Evolutionary conservation across 768 basidiomycete species (phyloP).

Genomic region (Kwoniella shandongensis): DNA sequence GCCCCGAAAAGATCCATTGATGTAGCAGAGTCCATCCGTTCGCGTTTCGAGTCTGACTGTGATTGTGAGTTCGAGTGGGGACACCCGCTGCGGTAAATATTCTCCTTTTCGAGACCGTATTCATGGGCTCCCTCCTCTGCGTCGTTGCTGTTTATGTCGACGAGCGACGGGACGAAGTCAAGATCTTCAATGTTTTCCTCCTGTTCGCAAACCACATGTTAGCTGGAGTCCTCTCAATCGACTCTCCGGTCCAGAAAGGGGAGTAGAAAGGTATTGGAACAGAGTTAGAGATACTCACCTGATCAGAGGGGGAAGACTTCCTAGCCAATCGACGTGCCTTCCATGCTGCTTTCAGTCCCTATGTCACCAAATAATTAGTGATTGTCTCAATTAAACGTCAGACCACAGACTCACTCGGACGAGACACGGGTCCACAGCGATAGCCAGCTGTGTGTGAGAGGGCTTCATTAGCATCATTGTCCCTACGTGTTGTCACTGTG

Average conservation of each 20-base stretch:
- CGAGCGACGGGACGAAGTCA: too few relatives aligned
- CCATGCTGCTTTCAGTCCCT: constrained; percentile 19
- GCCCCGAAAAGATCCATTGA: constrained; percentile 17
- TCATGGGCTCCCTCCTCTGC: background rate
- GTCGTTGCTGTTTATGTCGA: too few relatives aligned
- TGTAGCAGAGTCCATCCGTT: constrained; percentile 4
- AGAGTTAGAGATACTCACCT: too few relatives aligned
- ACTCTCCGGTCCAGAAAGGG: too few relatives aligned
- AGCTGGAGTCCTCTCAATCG: too few relatives aligned
- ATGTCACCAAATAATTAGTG: constrained; percentile 2
- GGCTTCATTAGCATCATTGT: background rate
- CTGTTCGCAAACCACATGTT: too few relatives aligned
- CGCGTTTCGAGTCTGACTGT: background rate
- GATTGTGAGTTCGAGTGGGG: background rate
- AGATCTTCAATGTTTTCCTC: too few relatives aligned
- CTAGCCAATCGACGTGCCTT: background rate
- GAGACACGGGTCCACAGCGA: background rate
- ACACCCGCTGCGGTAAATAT: background rate
- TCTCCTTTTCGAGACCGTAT: background rate
- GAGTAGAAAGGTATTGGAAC: too few relatives aligned
- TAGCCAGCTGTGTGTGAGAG: background rate
- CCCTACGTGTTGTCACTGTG: background rate
- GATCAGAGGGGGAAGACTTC: too few relatives aligned
- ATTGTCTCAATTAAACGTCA: constrained; percentile 2
- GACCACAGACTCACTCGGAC: background rate